phyloP scores from a whole-genome alignment of 2,329 filamentous ascomycete species.

The Colletotrichum sansevieriae region DNA sequence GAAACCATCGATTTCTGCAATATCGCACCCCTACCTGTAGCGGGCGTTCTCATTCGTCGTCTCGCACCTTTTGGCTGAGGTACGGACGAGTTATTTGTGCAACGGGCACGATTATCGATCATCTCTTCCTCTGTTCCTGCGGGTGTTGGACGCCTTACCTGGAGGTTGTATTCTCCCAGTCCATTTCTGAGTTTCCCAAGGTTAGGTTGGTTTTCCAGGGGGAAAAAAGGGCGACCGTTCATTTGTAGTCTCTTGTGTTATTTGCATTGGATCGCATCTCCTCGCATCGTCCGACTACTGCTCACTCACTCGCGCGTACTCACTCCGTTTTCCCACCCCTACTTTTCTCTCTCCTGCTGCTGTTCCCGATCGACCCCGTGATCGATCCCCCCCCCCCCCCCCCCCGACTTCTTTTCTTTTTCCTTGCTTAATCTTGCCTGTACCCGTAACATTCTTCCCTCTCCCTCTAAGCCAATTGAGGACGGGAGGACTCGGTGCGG shows the following conservation, averaged over 20 bases:
- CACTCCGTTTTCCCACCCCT: background rate
- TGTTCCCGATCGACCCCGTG: background rate
- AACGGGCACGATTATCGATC: background rate
- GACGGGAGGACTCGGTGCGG: conserved; percentile 3
- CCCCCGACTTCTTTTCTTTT: conserved; percentile 4
- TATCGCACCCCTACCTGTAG: conserved; percentile 8
- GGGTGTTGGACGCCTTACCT: background rate
- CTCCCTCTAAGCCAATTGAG: conserved; percentile 7
- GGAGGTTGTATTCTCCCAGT: background rate
- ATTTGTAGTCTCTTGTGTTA: conserved; percentile 25
- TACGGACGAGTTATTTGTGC: conserved; percentile 6
- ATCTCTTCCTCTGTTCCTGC: background rate
- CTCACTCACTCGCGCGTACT: background rate
- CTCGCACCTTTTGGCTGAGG: conserved; percentile 13
- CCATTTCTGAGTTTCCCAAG: too few species aligned
- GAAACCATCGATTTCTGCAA: conserved; percentile 33
- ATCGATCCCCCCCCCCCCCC: background rate
- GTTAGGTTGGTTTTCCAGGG: background rate
- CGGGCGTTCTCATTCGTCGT: conserved; percentile 16
- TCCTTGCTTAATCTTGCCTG: background rate
- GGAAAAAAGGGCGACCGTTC: background rate
- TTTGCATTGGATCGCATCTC: conserved; percentile 4
- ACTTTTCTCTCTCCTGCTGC: conserved; percentile 5
- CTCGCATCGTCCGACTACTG: conserved; percentile 4
- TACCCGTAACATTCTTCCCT: background rate